A percentile compares a stretch with the other conserved stretches of the same genome.
These are phyloP conservation scores for Floccularia luteovirens DNA, from an alignment of 768 basidiomycete species.

Conservation along the genomic window DNA sequence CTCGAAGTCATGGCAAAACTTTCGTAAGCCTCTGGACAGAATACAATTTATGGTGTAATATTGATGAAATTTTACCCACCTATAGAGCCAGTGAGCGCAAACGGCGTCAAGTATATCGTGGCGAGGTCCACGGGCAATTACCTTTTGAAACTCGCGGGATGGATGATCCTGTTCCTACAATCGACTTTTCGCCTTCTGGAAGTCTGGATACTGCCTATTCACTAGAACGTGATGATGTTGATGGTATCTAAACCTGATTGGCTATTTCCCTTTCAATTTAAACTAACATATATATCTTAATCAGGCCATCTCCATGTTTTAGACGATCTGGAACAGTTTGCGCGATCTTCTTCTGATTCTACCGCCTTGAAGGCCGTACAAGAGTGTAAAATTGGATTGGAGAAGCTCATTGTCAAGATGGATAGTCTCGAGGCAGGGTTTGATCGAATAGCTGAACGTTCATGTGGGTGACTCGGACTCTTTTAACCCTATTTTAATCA, in stretches of 20 bases:
- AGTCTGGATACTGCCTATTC: slow-evolving; percentile 56
- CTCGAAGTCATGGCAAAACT: slow-evolving; percentile 84
- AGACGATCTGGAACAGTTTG: slow-evolving; percentile 57
- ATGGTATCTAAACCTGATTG: slow-evolving; percentile 34
- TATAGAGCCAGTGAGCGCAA: slow-evolving; percentile 71
- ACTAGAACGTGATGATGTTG: slow-evolving; percentile 66
- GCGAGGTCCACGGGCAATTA: slow-evolving; percentile 77
- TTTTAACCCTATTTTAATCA: slow-evolving; percentile 4
- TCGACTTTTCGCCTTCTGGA: slow-evolving; percentile 74
- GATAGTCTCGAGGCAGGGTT: slow-evolving; percentile 75
- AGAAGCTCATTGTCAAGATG: slow-evolving; percentile 70
- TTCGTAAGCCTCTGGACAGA: slow-evolving; percentile 45
- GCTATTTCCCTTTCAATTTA: slow-evolving; percentile 8
- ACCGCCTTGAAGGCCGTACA: slow-evolving; percentile 47
- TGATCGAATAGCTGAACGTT: slow-evolving; percentile 80
- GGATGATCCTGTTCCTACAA: slow-evolving; percentile 70
- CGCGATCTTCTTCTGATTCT: slow-evolving; percentile 34
- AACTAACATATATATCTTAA: slow-evolving; percentile 7
- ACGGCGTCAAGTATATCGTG: slow-evolving; percentile 77
- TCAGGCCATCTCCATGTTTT: slow-evolving; percentile 55
- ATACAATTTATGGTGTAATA: slow-evolving; percentile 1
- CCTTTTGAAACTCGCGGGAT: slow-evolving; percentile 82
- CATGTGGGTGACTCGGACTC: slow-evolving; percentile 41
- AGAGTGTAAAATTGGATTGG: slow-evolving; percentile 54
- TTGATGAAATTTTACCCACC: slow-evolving; percentile 2